Evolutionary conservation across 495 filamentous ascomycete genomes (phyloP).

Genomic region (Thozetella sp.): DNA sequence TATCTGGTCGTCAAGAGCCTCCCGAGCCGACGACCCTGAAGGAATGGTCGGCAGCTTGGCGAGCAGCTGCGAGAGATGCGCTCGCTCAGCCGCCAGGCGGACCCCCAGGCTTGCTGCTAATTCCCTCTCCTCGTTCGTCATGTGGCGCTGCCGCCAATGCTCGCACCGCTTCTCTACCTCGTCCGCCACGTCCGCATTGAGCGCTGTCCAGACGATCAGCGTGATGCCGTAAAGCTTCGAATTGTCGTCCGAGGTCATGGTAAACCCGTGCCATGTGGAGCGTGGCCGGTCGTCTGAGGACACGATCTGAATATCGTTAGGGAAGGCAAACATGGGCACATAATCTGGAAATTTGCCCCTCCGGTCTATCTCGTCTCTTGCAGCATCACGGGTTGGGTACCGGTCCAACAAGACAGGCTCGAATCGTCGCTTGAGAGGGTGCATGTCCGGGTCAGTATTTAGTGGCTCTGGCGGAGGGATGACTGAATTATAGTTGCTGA

Average conservation of each 20-base stretch:
- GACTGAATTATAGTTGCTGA: constrained; percentile 98
- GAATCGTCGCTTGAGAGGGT: constrained; percentile 90
- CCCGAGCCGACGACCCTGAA: constrained; percentile 79
- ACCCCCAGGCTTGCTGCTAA: constrained; percentile 91
- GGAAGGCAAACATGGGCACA: constrained; percentile 98
- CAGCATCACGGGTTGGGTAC: constrained; percentile 82
- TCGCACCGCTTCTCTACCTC: constrained; percentile 91
- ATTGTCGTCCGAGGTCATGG: constrained; percentile 93
- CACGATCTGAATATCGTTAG: constrained; percentile 95
- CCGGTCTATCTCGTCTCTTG: constrained; percentile 74
- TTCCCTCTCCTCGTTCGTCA: constrained; percentile 95
- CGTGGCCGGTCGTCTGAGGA: constrained; percentile 91
- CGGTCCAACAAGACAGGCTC: constrained; percentile 93
- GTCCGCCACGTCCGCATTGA: constrained; percentile 79
- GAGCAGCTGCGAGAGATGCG: constrained; percentile 85
- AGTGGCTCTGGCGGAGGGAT: constrained; percentile 92
- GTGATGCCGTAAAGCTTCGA: constrained; percentile 91
- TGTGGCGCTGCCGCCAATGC: constrained; percentile 90
- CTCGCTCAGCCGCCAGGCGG: constrained; percentile 84
- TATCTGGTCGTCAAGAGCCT: constrained; percentile 89
- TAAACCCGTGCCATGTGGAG: constrained; percentile 97
- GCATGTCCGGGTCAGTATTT: constrained; percentile 87
- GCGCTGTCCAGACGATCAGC: constrained; percentile 88
- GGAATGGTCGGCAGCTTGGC: constrained; percentile 77
- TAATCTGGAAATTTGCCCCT: constrained; percentile 94